A percentile compares a stretch with the other conserved stretches of the same genome.
These are phyloP conservation scores for Lactifluus volemus DNA, from an alignment of 768 basidiomycete species.

Conservation along the genomic window DNA sequence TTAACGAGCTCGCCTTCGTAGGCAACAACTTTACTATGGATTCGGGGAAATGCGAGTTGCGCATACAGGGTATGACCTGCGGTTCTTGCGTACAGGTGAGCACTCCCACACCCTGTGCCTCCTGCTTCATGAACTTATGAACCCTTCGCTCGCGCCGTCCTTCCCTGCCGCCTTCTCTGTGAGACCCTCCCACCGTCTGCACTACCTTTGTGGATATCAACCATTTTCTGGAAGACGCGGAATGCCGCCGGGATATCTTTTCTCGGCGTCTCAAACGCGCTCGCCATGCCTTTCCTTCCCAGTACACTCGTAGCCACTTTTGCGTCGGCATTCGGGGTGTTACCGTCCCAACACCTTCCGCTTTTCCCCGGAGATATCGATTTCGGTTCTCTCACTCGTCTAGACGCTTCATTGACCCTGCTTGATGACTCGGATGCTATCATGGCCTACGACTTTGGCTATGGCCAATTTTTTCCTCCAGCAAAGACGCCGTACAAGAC, in stretches of 20 bases:
- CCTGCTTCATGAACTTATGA: conserved; percentile 52
- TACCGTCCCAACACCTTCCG: too few relatives aligned
- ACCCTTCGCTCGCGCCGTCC: conserved; percentile 52
- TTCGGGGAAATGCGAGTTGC: conserved; percentile 63
- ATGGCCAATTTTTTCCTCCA: conserved; percentile 35
- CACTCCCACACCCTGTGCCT: conserved; percentile 38
- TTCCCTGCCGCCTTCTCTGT: conserved; percentile 49
- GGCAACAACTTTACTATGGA: too few relatives aligned
- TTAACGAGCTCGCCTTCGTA: too few relatives aligned
- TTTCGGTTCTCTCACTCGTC: conserved; percentile 58
- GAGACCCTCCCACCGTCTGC: conserved; percentile 45
- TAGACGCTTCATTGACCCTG: conserved; percentile 60
- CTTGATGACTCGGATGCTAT: conserved; percentile 43
- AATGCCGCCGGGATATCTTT: conserved; percentile 29
- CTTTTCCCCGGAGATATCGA: conserved; percentile 35
- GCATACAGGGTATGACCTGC: conserved; percentile 89
- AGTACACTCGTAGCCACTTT: conserved; percentile 36
- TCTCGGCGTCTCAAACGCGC: conserved; percentile 28
- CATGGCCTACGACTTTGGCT: conserved; percentile 29
- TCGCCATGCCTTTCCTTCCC: conserved; percentile 33
- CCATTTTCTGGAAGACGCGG: conserved; percentile 37
- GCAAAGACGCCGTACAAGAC: conserved; percentile 57
- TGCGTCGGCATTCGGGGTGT: conserved; percentile 43
- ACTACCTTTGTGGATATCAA: conserved; percentile 37
- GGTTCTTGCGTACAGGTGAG: conserved; percentile 81